These are phyloP conservation scores for Plasmodium fragile DNA, from an alignment of 169 alveolate species.

Conservation along the genomic window DNA sequence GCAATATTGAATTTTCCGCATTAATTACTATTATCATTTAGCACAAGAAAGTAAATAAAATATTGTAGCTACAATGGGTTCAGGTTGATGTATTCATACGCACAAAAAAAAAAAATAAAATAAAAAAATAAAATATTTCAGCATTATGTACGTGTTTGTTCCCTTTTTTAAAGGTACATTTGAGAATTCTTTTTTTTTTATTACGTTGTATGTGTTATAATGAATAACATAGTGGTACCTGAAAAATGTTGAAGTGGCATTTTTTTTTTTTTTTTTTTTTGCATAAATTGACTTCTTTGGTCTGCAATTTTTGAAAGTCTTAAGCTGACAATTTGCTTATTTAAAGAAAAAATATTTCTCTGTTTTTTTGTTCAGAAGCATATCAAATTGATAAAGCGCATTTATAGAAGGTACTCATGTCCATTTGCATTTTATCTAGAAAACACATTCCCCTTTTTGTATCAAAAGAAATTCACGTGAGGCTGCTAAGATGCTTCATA, in stretches of 20 bases:
- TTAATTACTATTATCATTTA: not conserved
- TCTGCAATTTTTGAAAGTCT: not conserved
- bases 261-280: not conserved
- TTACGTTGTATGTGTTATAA: not conserved
- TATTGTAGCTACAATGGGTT: not conserved
- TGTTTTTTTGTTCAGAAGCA: not conserved
- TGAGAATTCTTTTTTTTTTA: not conserved
- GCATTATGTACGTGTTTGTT: not conserved
- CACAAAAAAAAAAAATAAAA: not conserved
- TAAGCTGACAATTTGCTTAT: not conserved
- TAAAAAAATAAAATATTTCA: not conserved
- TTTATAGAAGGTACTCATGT: not conserved
- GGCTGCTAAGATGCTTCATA: not conserved
- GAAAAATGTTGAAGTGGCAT: not conserved
- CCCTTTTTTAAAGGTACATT: not conserved
- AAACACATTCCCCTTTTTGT: not conserved
- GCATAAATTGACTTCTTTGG: not conserved
- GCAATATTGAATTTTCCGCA: slow-evolving; percentile 73
- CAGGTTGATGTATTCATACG: not conserved
- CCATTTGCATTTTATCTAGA: not conserved
- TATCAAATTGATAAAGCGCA: not conserved
- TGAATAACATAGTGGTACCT: not conserved
- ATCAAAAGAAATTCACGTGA: not conserved
- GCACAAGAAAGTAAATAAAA: not conserved
- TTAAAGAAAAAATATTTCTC: not conserved